These are phyloP conservation scores for Xylaria sp. DNA, from an alignment of 2,329 filamentous ascomycete genomes.

Conservation along the genomic window DNA sequence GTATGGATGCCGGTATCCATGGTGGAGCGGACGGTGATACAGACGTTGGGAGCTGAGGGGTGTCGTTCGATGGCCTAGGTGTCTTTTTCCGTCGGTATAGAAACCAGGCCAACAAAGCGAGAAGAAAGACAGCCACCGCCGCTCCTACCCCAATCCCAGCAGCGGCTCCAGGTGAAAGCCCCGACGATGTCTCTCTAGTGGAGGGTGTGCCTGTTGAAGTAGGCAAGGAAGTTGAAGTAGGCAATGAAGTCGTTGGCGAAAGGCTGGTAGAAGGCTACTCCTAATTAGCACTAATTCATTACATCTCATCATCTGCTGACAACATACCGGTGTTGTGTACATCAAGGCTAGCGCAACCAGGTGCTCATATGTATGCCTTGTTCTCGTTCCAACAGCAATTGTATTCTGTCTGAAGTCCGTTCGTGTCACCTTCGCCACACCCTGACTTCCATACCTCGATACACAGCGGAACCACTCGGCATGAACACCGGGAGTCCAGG, in stretches of 20 bases:
- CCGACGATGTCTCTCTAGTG: neutral
- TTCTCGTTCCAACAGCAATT: slow-evolving; percentile 1
- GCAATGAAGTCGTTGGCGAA: slow-evolving; percentile 10
- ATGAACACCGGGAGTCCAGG: slow-evolving; percentile 12
- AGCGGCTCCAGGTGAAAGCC: slow-evolving; percentile 24
- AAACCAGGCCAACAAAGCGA: slow-evolving; percentile 29
- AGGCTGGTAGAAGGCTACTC: slow-evolving; percentile 20
- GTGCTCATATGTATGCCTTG: slow-evolving; percentile 21
- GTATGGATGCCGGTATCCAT: neutral
- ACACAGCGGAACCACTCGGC: slow-evolving; percentile 36
- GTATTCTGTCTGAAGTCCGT: slow-evolving; percentile 29
- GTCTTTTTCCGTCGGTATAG: slow-evolving; percentile 28
- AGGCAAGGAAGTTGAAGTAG: slow-evolving; percentile 9
- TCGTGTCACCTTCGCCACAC: slow-evolving; percentile 26
- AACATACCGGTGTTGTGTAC: slow-evolving; percentile 38
- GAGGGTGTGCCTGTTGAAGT: slow-evolving; percentile 1
- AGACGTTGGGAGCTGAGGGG: neutral
- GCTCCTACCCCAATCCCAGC: slow-evolving; percentile 31
- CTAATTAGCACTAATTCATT: neutral
- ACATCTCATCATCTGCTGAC: neutral
- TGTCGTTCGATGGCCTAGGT: neutral
- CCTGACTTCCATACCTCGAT: slow-evolving; percentile 20
- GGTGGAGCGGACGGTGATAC: neutral
- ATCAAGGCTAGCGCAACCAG: slow-evolving; percentile 38
- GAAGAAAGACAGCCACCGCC: slow-evolving; percentile 13